Conservation (phyloP, 1,284 basidiomycete species). For the Hymenochaete sp. region DNA sequence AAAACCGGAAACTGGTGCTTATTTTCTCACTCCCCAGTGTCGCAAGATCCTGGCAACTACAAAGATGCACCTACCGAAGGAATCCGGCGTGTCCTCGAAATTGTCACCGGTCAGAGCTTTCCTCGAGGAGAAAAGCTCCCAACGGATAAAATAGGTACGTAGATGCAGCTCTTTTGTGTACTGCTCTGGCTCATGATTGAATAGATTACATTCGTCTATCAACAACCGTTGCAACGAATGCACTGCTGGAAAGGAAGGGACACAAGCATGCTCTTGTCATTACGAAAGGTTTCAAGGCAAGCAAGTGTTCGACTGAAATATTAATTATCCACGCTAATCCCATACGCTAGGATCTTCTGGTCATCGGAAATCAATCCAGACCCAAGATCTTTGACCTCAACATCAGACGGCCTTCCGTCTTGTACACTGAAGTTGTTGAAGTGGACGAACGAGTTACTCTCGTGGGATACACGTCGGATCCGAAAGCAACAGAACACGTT, state of each 20-base stretch:
- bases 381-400: constrained; percentile 87
- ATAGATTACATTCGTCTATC: constrained; percentile 86
- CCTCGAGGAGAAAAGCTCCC: constrained; percentile 60
- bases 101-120: constrained; percentile 58
- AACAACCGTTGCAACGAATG: constrained; percentile 96
- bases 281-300: constrained; percentile 76
- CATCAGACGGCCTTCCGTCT: constrained; percentile 68
- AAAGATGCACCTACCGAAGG: constrained; percentile 91
- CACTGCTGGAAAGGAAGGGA: constrained; percentile 89
- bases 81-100: constrained; percentile 84
- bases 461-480: constrained; percentile 89
- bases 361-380: constrained; percentile 89
- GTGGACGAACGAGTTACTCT: constrained; percentile 93
- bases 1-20: not conserved
- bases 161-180: constrained; percentile 9
- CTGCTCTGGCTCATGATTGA: not conserved
- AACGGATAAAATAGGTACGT: constrained; percentile 75
- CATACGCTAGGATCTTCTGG: constrained; percentile 56
- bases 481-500: constrained; percentile 65
- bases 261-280: constrained; percentile 87
- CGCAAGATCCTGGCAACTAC: constrained; percentile 83
- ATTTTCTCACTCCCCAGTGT: constrained; percentile 42
- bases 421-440: constrained; percentile 80
- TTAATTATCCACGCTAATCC: constrained; percentile 22
- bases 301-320: not conserved